phyloP scores from a whole-genome alignment of 352 stramenopile genomes.

The Globisporangium canariense region DNA sequence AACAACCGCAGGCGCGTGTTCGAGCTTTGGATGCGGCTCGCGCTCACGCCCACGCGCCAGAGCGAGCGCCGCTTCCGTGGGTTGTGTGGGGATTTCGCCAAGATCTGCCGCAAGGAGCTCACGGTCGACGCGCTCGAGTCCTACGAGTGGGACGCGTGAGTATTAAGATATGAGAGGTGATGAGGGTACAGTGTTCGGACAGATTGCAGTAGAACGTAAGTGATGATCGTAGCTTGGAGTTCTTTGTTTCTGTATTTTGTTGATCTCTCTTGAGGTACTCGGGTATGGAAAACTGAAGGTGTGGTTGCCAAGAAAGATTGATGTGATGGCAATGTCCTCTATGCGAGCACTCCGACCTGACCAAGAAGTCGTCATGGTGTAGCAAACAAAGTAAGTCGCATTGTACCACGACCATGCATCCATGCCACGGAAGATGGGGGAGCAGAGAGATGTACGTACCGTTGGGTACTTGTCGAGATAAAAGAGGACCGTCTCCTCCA shows the following conservation, averaged over 20 bases:
- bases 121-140: slow-evolving; percentile 49
- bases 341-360: slow-evolving; percentile 51
- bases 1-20: slow-evolving; percentile 54
- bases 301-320: neutral
- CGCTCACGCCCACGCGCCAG: slow-evolving; percentile 45
- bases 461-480: slow-evolving; percentile 87
- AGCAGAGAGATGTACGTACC: slow-evolving; percentile 30
- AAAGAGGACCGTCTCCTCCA: slow-evolving; percentile 67
- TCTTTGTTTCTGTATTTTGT: neutral
- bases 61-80: slow-evolving; percentile 58
- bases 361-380: neutral
- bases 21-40: slow-evolving; percentile 50
- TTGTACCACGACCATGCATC: neutral
- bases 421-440: neutral
- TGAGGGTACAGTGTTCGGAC: neutral
- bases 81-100: slow-evolving; percentile 64
- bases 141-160: slow-evolving; percentile 40
- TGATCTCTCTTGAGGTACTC: neutral
- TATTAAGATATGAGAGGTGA: neutral
- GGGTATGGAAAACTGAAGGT: neutral
- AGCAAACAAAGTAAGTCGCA: neutral
- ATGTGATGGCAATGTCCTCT: neutral
- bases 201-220: neutral
- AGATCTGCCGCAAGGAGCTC: slow-evolving; percentile 69
- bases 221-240: neutral